Conservation (phyloP, 306 rosid species). For the Castanopsis chinensis region DNA sequence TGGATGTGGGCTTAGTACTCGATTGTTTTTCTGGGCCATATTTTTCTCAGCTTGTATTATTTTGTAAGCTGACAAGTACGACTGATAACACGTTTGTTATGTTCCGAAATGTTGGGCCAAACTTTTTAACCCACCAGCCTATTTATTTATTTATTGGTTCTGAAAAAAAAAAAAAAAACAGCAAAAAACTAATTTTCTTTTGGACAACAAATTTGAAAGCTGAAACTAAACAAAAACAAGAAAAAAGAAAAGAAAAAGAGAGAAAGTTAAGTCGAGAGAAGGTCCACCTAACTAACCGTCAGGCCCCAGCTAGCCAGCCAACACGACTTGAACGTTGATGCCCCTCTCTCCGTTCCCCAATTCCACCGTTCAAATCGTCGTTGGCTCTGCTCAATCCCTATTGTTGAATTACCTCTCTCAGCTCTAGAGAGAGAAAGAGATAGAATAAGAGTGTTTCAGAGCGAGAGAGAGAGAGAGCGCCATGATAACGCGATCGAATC, state of each 20-base stretch:
- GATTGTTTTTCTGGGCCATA: too few species aligned
- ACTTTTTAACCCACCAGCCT: not conserved
- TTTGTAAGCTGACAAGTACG: too few species aligned
- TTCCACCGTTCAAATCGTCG: constrained; percentile 12
- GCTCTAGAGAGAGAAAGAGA: constrained; percentile 20
- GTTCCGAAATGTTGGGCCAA: not conserved
- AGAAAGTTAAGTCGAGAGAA: not conserved
- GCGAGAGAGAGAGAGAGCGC: constrained; percentile 10
- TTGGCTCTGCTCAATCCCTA: constrained; percentile 30
- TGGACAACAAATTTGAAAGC: too few species aligned
- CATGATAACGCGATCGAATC: constrained; percentile 99
- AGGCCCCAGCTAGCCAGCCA: not conserved
- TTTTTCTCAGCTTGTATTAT: too few species aligned
- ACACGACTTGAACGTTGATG: constrained; percentile 20
- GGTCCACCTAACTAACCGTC: constrained; percentile 10
- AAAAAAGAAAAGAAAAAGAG: not conserved
- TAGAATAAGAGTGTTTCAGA: constrained; percentile 9
- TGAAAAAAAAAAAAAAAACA: not conserved
- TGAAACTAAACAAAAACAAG: too few species aligned
- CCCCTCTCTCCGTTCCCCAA: constrained; percentile 9
- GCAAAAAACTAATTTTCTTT: not conserved
- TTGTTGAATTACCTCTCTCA: constrained; percentile 9
- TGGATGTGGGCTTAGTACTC: too few species aligned
- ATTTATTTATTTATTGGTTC: not conserved
- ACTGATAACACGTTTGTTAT: not conserved